These are phyloP conservation scores for Lepidium didymum DNA, from an alignment of 345 rosid genomes.

Conservation along the genomic window DNA sequence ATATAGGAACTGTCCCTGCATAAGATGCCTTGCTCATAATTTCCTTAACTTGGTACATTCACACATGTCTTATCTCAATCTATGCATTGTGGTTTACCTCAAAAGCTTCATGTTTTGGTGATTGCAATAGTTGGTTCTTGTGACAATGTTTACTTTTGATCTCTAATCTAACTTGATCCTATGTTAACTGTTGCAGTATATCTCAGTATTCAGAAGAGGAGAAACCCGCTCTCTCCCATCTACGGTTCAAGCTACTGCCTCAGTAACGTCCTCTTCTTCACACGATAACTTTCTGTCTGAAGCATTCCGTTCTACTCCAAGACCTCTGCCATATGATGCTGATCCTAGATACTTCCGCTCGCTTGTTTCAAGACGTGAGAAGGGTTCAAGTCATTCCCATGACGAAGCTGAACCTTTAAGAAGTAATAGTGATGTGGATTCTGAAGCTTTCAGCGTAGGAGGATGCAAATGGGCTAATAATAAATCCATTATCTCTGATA, in stretches of 20 bases:
- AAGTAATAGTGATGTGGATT: constrained; percentile 46
- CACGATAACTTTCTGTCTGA: constrained; percentile 81
- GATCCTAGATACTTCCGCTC: constrained; percentile 59
- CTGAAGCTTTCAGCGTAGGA: constrained; percentile 45
- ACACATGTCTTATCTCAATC: background rate
- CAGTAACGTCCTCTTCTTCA: constrained; percentile 60
- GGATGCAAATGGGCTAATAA: constrained; percentile 57
- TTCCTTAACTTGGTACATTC: constrained; percentile 58
- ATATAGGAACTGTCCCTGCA: constrained; percentile 80
- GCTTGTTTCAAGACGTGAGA: constrained; percentile 61
- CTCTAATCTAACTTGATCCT: background rate
- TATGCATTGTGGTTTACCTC: background rate
- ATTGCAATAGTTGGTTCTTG: background rate
- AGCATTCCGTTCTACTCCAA: constrained; percentile 82
- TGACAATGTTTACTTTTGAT: background rate
- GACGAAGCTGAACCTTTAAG: constrained; percentile 82
- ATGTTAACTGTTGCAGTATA: constrained; percentile 40
- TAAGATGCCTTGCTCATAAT: constrained; percentile 67
- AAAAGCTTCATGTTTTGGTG: background rate
- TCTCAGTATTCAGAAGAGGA: constrained; percentile 65
- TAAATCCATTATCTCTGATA: constrained; percentile 41
- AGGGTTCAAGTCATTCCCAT: constrained; percentile 77
- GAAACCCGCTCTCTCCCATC: constrained; percentile 70
- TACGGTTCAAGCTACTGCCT: constrained; percentile 61
- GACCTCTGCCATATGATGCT: constrained; percentile 89